Base-by-base conservation (phyloP, 2,329 filamentous ascomycete species). In the Fusarium incarnatum region DNA sequence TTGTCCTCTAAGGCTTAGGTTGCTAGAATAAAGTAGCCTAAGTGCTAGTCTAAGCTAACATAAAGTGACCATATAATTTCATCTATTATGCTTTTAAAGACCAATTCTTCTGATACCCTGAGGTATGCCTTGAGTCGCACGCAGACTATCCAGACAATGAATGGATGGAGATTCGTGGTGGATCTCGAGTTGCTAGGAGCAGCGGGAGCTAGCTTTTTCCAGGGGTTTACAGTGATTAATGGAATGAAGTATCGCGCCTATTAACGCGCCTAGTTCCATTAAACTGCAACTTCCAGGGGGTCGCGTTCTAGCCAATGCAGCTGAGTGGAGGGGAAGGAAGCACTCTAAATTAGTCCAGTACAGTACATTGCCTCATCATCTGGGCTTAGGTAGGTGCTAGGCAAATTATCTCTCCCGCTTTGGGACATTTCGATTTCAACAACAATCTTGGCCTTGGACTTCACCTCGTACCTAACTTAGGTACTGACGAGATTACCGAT, bases 151-250 rank as follows among this genome's bases (percentile, higher is more conserved):
- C 34, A 28, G 44, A 56, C 30, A 41, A 27, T 27, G 25, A 27
- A 28, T 30, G 28, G 12, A 30, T 37, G 32, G 16, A 18, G 16
- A 50, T 25, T 25, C 54, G n/a, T 37, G 22, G 67, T 53, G 70
- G 72, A 62, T 65, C 42, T 58, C 46, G 55, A 57, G 72, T 75
- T 74, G 72, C 71, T 71, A 34, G 52, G 70, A 72, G 55, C 34
- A 61, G 57, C 60, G 64, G 60, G 50, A 63, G 57, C 64, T 72
- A 73, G 37, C 56, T 44, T 40, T 12, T 74, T 64, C 44, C 53
- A 63, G 60, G 28, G 46, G 37, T 49, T 30, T 57, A 42, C 44
- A 57, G 59, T 63, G 57, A 53, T 60, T 18, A 23, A 45, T 53
- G 50, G 52, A 65, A 48, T 58, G 48, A 47, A 55, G 54, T n/a